Conservation (phyloP, 768 basidiomycete genomes). For the Kondoa subrosea region DNA sequence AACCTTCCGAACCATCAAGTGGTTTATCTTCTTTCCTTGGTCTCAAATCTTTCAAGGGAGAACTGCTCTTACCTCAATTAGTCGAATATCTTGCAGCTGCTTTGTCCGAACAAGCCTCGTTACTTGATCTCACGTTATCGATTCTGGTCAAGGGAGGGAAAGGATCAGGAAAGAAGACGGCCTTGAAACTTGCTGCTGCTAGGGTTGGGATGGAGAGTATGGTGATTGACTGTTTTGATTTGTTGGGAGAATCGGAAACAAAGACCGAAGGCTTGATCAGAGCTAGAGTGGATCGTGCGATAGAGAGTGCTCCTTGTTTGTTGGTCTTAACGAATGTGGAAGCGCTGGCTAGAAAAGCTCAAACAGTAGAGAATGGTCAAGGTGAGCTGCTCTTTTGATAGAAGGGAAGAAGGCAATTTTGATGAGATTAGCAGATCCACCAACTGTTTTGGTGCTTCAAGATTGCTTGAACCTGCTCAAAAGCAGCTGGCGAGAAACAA, state of each 20-base stretch:
- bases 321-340: slow-evolving; percentile 64
- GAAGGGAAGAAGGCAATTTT: not conserved
- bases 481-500: slow-evolving; percentile 44
- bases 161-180: slow-evolving; percentile 65
- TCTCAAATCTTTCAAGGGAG: not conserved
- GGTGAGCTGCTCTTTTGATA: slow-evolving; percentile 36
- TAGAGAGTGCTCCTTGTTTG: slow-evolving; percentile 64
- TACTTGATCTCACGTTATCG: slow-evolving; percentile 44
- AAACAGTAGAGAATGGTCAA: slow-evolving; percentile 48
- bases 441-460: slow-evolving; percentile 43
- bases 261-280: slow-evolving; percentile 58
- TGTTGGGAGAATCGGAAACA: slow-evolving; percentile 57
- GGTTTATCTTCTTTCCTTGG: slow-evolving; percentile 4
- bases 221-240: slow-evolving; percentile 71
- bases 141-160: slow-evolving; percentile 61
- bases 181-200: slow-evolving; percentile 35
- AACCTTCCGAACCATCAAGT: not conserved
- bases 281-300: slow-evolving; percentile 59
- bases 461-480: slow-evolving; percentile 48
- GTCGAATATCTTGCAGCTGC: slow-evolving; percentile 13
- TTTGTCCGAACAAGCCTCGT: slow-evolving; percentile 30
- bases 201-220: slow-evolving; percentile 58
- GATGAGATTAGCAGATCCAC: slow-evolving; percentile 37
- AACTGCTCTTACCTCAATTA: slow-evolving; percentile 7
- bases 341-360: slow-evolving; percentile 55